Percentiles rank a stretch among this genome's conserved stretches.
Evolutionary conservation across 75 land plant genomes (phyloP).

Genomic region (Pseudotsuga menziesii): DNA sequence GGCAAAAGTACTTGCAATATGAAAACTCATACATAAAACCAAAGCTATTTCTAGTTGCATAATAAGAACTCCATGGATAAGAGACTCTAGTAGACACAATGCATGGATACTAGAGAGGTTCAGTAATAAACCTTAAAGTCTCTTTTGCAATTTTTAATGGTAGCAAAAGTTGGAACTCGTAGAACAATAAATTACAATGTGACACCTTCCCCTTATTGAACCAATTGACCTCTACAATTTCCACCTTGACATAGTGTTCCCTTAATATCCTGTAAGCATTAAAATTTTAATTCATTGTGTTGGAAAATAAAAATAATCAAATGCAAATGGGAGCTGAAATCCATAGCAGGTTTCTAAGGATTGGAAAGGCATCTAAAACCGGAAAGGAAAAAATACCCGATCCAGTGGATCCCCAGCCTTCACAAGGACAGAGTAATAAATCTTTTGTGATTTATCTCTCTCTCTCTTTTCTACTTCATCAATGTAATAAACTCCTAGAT

Average conservation of each 20-base stretch:
- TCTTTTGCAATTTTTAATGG: too few species aligned
- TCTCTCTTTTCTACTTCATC: slow-evolving; percentile 77
- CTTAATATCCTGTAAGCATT: too few species aligned
- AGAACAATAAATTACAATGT: too few species aligned
- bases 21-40: not conserved
- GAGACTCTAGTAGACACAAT: not conserved
- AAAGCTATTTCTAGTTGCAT: not conserved
- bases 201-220: too few species aligned
- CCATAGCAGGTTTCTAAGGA: not conserved
- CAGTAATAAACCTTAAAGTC: too few species aligned
- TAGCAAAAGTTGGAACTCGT: too few species aligned
- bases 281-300: not conserved
- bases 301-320: not conserved
- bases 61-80: not conserved
- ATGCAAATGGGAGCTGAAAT: not conserved
- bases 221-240: too few species aligned
- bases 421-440: slow-evolving; percentile 33
- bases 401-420: slow-evolving; percentile 45
- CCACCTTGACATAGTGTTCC: too few species aligned
- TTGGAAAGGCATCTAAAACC: not conserved
- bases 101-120: not conserved
- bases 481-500: slow-evolving; percentile 88
- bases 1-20: not conserved
- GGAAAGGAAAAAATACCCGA: slow-evolving; percentile 30
- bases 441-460: slow-evolving; percentile 37